A percentile compares a stretch with the other conserved stretches of the same genome.
Conservation (phyloP, 2,329 filamentous ascomycete genomes). For the Pseudogymnoascus sp. region DNA sequence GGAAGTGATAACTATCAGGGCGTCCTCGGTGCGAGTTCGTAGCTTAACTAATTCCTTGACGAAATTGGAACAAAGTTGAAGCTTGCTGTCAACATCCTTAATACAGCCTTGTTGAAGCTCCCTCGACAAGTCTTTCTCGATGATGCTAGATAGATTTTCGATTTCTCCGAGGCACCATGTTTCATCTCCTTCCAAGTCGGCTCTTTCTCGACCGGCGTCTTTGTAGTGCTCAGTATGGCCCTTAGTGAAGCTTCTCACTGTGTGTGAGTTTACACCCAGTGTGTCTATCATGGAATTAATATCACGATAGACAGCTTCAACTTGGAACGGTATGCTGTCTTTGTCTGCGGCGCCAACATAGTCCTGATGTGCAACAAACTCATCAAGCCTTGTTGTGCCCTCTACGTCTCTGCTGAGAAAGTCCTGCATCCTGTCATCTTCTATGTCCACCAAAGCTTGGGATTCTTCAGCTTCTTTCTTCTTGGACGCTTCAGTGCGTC, state of each 20-base stretch:
- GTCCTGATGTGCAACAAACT: constrained; percentile 60
- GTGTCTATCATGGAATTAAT: constrained; percentile 94
- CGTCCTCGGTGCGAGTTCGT: constrained; percentile 68
- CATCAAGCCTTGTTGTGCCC: constrained; percentile 56
- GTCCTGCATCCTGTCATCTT: constrained; percentile 61
- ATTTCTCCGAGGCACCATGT: constrained; percentile 75
- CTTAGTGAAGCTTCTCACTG: constrained; percentile 50
- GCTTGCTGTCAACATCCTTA: constrained; percentile 60
- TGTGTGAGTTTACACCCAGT: constrained; percentile 76
- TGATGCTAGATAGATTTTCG: constrained; percentile 56
- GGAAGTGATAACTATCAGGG: constrained; percentile 68
- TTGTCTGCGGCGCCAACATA: constrained; percentile 39
- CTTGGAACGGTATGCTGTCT: constrained; percentile 55
- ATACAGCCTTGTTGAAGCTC: constrained; percentile 64
- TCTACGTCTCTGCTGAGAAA: constrained; percentile 55
- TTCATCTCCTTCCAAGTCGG: constrained; percentile 63
- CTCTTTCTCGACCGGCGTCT: constrained; percentile 49
- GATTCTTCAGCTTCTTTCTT: constrained; percentile 52
- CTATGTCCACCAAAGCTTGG: constrained; percentile 57
- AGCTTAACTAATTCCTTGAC: constrained; percentile 65
- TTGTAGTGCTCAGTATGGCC: constrained; percentile 56
- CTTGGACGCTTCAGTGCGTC: constrained; percentile 37
- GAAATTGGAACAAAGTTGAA: constrained; percentile 62
- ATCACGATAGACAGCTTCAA: constrained; percentile 66
- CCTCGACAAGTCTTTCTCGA: constrained; percentile 57